Evolutionary conservation across 1,284 basidiomycete genomes (phyloP).

Genomic region (Agaricales sp.): DNA sequence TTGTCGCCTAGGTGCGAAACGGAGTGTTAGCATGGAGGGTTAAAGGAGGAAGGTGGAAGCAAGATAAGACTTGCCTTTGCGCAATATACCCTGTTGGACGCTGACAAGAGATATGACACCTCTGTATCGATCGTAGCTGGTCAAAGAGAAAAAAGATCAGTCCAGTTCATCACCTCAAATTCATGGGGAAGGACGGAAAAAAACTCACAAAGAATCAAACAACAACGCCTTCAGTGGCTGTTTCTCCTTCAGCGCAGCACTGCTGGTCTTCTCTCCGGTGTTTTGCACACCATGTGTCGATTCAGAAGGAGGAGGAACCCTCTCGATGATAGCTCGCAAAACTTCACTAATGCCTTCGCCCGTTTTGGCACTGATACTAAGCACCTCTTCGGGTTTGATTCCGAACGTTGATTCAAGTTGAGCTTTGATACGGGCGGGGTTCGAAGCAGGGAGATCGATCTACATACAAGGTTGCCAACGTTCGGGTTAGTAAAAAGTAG

Average conservation of each 20-base stretch:
- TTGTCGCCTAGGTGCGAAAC: slow-evolving; percentile 83
- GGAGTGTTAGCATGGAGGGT: slow-evolving; percentile 4
- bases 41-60: slow-evolving; percentile 4
- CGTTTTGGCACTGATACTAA: slow-evolving; percentile 88
- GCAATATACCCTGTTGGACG: slow-evolving; percentile 57
- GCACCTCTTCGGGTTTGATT: slow-evolving; percentile 59
- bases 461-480: slow-evolving; percentile 17
- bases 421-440: slow-evolving; percentile 68
- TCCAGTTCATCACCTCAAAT: not conserved
- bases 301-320: slow-evolving; percentile 69
- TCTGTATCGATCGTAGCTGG: slow-evolving; percentile 90
- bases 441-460: slow-evolving; percentile 85
- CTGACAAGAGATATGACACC: slow-evolving; percentile 92
- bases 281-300: slow-evolving; percentile 20
- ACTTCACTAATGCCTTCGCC: slow-evolving; percentile 75
- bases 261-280: not conserved
- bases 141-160: slow-evolving; percentile 6
- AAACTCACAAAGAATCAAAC: slow-evolving; percentile 82
- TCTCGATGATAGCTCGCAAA: slow-evolving; percentile 71
- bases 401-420: slow-evolving; percentile 81
- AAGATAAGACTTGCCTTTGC: slow-evolving; percentile 37
- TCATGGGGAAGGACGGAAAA: slow-evolving; percentile 4
- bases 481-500: slow-evolving; percentile 1
- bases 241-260: too few species aligned
- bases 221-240: slow-evolving; percentile 84